These are phyloP conservation scores for Ascochyta viciae-villosae DNA, from an alignment of 2,329 filamentous ascomycete genomes.

Conservation along the genomic window DNA sequence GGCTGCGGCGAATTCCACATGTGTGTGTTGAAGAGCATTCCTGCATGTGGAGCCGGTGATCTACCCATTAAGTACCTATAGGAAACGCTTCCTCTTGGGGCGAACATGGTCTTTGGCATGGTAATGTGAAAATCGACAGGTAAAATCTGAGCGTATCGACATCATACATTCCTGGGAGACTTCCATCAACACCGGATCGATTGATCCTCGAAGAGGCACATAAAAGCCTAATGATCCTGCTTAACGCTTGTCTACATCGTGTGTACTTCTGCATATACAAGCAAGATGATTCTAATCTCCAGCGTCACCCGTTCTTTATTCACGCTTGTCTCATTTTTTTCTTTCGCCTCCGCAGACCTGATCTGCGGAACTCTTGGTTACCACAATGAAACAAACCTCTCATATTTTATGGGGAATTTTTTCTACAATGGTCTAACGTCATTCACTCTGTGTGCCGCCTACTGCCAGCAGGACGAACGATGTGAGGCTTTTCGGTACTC, in stretches of 20 bases:
- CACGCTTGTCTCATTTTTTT: neutral
- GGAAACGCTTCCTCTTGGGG: too few relatives aligned
- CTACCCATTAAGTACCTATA: neutral
- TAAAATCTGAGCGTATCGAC: too few relatives aligned
- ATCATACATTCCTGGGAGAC: neutral
- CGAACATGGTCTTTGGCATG: too few relatives aligned
- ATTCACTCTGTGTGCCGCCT: slow-evolving; percentile 29
- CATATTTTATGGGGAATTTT: slow-evolving; percentile 35
- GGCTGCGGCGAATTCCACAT: neutral
- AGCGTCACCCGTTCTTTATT: neutral
- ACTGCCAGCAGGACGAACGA: slow-evolving; percentile 24
- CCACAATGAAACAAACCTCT: slow-evolving; percentile 13
- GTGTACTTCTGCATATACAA: neutral
- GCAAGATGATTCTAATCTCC: neutral
- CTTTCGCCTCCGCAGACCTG: neutral
- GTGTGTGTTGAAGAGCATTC: neutral
- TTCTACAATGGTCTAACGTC: slow-evolving; percentile 28
- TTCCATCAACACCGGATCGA: neutral
- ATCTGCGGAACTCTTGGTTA: slow-evolving; percentile 23
- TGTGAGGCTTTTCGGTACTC: slow-evolving; percentile 32
- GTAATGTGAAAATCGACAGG: too few relatives aligned
- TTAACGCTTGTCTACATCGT: neutral
- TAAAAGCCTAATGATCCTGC: neutral
- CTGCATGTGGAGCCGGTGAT: neutral
- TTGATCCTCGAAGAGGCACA: neutral